Evolutionary conservation across 169 alveolate species (phyloP), one percentile per base, ranked within the genome.

Genomic region (Pseudocohnilembus persalinus): DNA sequence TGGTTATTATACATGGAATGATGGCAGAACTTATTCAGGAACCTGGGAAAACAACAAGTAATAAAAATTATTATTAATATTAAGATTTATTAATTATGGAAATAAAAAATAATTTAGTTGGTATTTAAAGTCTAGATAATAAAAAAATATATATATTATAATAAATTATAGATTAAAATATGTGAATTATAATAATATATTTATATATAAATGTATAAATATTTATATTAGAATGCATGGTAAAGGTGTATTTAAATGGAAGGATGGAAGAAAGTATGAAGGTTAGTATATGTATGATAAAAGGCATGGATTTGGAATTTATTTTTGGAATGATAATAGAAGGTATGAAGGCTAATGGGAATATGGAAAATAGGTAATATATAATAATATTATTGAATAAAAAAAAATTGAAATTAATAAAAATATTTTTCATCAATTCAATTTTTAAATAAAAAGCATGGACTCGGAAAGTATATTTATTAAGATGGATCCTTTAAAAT

Each of bases 171-270:
- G n/a, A n/a, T n/a, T n/a, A n/a, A n/a, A n/a, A n/a, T n/a, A n/a
- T n/a, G n/a, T n/a, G n/a, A n/a, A n/a, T n/a, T n/a, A n/a, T n/a
- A n/a, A n/a, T n/a, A 75, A 93, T 84, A 93, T 94, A 35, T 89
- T 91, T 74, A n/a, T 83, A 75, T 93, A 93, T 88, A 83, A 88
- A 30, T 95, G 96, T 0, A 90, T 88, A 65, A 91, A 87, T 81
- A 76, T 86, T 28, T 84, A 89, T 79, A 95, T 90, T 76, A 93
- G 91, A 86, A 93, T 91, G 83, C 93, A 93, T 83, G 96, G 95
- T 16, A 84, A 84, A 65, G 96, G 83, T 1, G 29, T 77, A 27
- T 77, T 88, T 87, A 72, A 73, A 32, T 82, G 93, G 93, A 29
- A 84, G 76, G 49, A 30, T 35, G 82, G 76, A 16, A 73, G 77